A percentile compares a stretch with the other conserved stretches of the same genome.
Conservation (phyloP, 2,329 filamentous ascomycete genomes). For the Cercospora berteroae region DNA sequence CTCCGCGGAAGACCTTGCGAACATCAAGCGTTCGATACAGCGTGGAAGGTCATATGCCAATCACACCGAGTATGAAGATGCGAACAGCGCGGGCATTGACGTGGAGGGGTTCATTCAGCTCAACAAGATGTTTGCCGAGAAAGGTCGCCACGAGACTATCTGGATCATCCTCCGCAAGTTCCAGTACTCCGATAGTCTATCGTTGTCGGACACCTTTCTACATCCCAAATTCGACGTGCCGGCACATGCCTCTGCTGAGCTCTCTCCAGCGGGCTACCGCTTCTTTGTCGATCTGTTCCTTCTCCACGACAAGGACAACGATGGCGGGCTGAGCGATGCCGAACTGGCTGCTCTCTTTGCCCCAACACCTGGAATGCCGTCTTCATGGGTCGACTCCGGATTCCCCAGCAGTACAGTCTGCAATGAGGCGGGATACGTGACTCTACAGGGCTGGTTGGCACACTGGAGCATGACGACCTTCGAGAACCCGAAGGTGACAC, state of each 20-base stretch:
- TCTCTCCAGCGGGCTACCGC: conserved; percentile 89
- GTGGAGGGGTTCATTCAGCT: conserved; percentile 80
- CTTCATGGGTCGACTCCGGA: conserved; percentile 80
- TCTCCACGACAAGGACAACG: conserved; percentile 94
- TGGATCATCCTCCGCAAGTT: conserved; percentile 96
- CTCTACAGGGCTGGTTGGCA: conserved; percentile 93
- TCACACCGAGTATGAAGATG: conserved; percentile 17
- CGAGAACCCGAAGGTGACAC: conserved; percentile 86
- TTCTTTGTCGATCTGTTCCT: conserved; percentile 98
- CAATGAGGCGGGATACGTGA: conserved; percentile 93
- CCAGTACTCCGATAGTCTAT: conserved; percentile 93
- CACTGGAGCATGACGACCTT: conserved; percentile 99
- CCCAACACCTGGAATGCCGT: conserved; percentile 83
- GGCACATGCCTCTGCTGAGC: conserved; percentile 84
- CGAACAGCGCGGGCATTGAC: conserved; percentile 70
- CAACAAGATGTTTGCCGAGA: conserved; percentile 95
- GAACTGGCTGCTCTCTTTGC: conserved; percentile 87
- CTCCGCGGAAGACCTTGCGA: conserved; percentile 75
- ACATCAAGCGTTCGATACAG: conserved; percentile 84
- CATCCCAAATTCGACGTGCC: conserved; percentile 94
- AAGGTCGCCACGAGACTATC: conserved; percentile 94
- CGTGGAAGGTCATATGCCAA: conserved; percentile 43
- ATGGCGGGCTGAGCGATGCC: conserved; percentile 83
- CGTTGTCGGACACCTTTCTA: conserved; percentile 84
- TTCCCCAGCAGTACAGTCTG: conserved; percentile 93